Conservation (phyloP, 345 rosid species). For the Arabidopsis arenosa region DNA sequence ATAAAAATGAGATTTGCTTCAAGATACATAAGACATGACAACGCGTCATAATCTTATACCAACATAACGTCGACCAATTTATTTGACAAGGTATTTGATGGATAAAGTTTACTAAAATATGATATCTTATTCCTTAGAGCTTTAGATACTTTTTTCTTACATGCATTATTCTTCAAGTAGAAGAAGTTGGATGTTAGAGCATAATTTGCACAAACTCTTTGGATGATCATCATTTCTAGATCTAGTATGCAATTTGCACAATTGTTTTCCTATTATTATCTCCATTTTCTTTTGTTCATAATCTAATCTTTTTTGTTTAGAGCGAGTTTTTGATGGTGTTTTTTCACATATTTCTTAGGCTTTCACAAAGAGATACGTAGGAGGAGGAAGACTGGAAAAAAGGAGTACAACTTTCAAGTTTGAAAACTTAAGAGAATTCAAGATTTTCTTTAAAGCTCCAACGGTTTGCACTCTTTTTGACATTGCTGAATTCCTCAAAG, state of each 20-base stretch:
- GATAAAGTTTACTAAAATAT: not conserved
- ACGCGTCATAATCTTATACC: not conserved
- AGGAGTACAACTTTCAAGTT: not conserved
- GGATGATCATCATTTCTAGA: no score
- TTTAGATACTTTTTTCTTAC: no score
- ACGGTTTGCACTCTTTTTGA: slow-evolving; percentile 24
- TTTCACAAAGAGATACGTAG: not conserved
- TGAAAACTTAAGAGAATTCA: not conserved
- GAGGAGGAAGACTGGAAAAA: not conserved
- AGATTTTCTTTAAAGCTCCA: slow-evolving; percentile 15
- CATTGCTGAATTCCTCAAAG: slow-evolving; percentile 18
- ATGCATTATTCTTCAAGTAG: no score
- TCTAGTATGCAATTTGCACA: no score
- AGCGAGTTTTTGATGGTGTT: slow-evolving; percentile 1
- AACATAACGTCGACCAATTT: not conserved
- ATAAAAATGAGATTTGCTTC: no score
- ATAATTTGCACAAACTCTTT: no score
- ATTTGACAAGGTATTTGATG: not conserved
- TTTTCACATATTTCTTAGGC: not conserved
- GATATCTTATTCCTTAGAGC: not conserved
- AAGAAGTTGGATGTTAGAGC: no score
- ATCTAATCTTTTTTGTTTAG: not conserved
- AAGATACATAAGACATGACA: not conserved
- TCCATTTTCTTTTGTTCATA: not conserved
- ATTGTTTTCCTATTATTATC: not conserved